Evolutionary conservation across 192 early-diverging fungal species (phyloP), one percentile per base, ranked within the genome.

Genomic region (Backusella parvicylindrica): DNA sequence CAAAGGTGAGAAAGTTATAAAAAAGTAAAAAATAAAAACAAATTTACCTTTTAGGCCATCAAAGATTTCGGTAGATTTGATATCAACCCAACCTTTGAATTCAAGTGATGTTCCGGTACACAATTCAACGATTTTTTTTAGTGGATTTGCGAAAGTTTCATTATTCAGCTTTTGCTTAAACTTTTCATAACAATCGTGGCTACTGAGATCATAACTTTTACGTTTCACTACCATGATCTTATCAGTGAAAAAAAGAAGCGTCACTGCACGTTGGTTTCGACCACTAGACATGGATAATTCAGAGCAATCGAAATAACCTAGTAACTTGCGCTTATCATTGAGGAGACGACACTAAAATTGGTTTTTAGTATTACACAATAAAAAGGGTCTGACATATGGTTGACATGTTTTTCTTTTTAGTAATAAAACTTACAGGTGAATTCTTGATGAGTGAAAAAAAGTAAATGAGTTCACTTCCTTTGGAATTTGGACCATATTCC

Each of bases 211-310:
- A 7, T 70, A 74, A 4, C 21, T 12, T 16, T 49, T 67, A 8
- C 77, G 72, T 13, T 67, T 68, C 8, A 73, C 77, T 12, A 79
- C 50, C 67, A 79, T 70, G 6, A 79, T 13, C 37, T 74, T 73
- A 31, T 79, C 77, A 40, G 65, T 79, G 50, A 79, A 79, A 26
- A 79, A 28, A n/a, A 79, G 68, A 21, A 79, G 31, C 0, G 77
- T 74, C 1, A 79, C 73, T 6, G 77, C 68, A 11, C 77, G 72
- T 8, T 74, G 36, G 1, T 68, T 66, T 9, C 70, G 56, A 13
- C 68, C 47, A 13, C 53, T 56, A 15, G 56, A 30, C 23, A 79
- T 37, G 11, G 73, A 66, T 2, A 79, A 28, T 49, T 79, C 77
- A 18, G 72, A 71, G 16, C 68, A 73, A 41, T 79, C 77, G 49